These are phyloP conservation scores for Barnettozyma salicaria DNA, from an alignment of 805 yeast genomes.

Conservation along the genomic window DNA sequence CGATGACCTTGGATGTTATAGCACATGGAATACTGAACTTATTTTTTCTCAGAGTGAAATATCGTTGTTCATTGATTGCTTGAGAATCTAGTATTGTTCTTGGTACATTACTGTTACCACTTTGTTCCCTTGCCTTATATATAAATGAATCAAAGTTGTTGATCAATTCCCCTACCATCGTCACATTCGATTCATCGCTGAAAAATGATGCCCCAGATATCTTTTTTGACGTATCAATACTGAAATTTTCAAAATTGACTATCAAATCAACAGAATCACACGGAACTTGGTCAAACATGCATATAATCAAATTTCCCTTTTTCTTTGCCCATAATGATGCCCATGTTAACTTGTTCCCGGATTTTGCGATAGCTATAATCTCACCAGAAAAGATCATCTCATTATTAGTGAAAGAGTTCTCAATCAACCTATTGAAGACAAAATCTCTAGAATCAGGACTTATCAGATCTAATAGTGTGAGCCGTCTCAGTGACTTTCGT, in stretches of 20 bases:
- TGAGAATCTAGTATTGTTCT: slow-evolving; percentile 30
- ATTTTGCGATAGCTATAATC: slow-evolving; percentile 70
- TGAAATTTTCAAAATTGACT: slow-evolving; percentile 26
- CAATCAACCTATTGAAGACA: slow-evolving; percentile 50
- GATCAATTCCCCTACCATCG: slow-evolving; percentile 24
- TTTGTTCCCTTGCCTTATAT: slow-evolving; percentile 10
- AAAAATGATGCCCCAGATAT: slow-evolving; percentile 23
- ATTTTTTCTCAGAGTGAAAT: slow-evolving; percentile 51
- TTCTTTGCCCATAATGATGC: slow-evolving; percentile 89
- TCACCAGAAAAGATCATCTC: slow-evolving; percentile 75
- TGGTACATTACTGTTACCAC: slow-evolving; percentile 17
- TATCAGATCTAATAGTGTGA: slow-evolving; percentile 68
- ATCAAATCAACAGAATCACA: slow-evolving; percentile 59
- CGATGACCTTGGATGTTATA: slow-evolving; percentile 53
- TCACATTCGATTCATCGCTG: slow-evolving; percentile 10
- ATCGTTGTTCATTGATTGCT: slow-evolving; percentile 50
- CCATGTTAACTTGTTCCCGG: slow-evolving; percentile 65
- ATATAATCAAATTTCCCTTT: slow-evolving; percentile 61
- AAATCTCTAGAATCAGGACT: slow-evolving; percentile 71
- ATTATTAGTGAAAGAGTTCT: slow-evolving; percentile 26
- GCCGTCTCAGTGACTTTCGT: slow-evolving; percentile 50
- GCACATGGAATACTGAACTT: slow-evolving; percentile 64
- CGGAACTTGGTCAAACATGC: slow-evolving; percentile 83
- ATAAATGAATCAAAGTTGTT: slow-evolving; percentile 20
- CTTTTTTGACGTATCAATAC: slow-evolving; percentile 20